A percentile compares a stretch with the other conserved stretches of the same genome.
These are phyloP conservation scores for Cucurbita pepo DNA, from an alignment of 306 rosid species.

Conservation along the genomic window DNA sequence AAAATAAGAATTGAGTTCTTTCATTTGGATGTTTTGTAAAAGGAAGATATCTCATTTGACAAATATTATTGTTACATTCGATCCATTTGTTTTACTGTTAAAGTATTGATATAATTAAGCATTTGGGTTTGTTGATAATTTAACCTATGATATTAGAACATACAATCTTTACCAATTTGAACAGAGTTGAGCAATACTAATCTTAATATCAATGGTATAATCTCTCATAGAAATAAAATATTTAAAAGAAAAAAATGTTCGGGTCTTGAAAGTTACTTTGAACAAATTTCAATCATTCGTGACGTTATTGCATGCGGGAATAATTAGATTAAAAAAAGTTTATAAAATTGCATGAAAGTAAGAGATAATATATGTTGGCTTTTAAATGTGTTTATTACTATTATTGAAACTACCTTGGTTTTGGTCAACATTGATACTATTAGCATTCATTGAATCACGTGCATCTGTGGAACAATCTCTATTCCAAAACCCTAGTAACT, in stretches of 20 bases:
- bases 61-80: no score
- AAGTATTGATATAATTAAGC: no score
- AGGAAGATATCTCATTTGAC: no score
- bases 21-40: no score
- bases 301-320: neutral
- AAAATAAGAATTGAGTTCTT: no score
- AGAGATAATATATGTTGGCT: neutral
- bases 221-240: no score
- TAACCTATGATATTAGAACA: no score
- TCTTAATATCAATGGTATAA: no score
- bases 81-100: no score
- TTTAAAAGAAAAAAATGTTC: neutral
- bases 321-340: neutral
- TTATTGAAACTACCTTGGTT: neutral
- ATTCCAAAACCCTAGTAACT: neutral
- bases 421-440: slow-evolving; percentile 1
- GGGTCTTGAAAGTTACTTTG: neutral
- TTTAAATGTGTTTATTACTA: neutral
- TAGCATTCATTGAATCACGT: slow-evolving; percentile 1
- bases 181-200: no score
- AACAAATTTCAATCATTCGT: neutral
- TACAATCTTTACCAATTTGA: no score
- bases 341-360: neutral
- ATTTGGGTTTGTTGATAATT: no score
- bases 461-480: neutral